These are phyloP conservation scores for Colletotrichum karsti DNA, from an alignment of 2,329 filamentous ascomycete genomes.

Conservation along the genomic window DNA sequence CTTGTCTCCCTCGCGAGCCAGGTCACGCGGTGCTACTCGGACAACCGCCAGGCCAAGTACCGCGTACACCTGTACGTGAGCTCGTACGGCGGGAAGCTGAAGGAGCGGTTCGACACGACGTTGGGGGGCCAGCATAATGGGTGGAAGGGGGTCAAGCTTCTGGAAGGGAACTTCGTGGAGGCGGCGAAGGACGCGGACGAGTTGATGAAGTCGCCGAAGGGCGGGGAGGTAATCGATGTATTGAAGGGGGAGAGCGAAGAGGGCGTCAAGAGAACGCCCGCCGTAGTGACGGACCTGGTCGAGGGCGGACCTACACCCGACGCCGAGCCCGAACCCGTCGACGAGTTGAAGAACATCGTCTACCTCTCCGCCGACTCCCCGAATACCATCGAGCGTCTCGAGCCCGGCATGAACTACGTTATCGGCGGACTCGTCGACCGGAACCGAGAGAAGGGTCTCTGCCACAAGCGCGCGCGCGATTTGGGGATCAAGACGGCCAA, in stretches of 20 bases:
- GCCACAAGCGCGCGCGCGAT: constrained; percentile 81
- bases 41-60: constrained; percentile 77
- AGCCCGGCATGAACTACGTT: constrained; percentile 90
- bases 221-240: constrained; percentile 67
- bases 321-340: constrained; percentile 37
- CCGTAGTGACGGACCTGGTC: constrained; percentile 39
- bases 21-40: constrained; percentile 87
- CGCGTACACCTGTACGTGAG: constrained; percentile 79
- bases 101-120: constrained; percentile 81
- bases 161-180: constrained; percentile 77
- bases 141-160: constrained; percentile 83
- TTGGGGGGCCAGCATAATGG: constrained; percentile 75
- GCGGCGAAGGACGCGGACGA: constrained; percentile 72
- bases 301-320: constrained; percentile 44
- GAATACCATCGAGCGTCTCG: constrained; percentile 81
- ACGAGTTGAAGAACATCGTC: constrained; percentile 64
- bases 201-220: constrained; percentile 68
- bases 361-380: constrained; percentile 95
- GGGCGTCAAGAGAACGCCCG: constrained; percentile 34
- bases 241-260: constrained; percentile 52
- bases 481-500: constrained; percentile 86
- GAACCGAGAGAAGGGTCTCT: constrained; percentile 95
- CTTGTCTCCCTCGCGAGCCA: constrained; percentile 84
- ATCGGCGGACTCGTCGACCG: constrained; percentile 95
- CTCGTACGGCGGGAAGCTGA: constrained; percentile 79